phyloP scores from a whole-genome alignment of 768 basidiomycete species.

The Pleurotus tuoliensis region DNA sequence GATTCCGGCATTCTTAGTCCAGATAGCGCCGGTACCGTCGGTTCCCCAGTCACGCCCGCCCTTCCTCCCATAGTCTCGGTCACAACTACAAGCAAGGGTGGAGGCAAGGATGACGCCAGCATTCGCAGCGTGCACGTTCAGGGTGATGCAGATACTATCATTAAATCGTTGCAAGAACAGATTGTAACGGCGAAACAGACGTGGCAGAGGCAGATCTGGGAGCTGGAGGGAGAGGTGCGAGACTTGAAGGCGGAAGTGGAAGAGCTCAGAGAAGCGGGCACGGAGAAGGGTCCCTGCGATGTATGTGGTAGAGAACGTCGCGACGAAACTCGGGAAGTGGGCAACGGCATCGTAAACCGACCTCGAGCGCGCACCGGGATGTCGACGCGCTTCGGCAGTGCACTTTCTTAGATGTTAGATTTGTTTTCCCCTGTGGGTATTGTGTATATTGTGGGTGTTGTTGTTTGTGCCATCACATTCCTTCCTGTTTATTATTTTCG shows the following conservation, averaged over 20 bases:
- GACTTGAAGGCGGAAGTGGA: constrained; percentile 70
- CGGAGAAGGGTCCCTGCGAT: constrained; percentile 45
- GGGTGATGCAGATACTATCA: constrained; percentile 40
- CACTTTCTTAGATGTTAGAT: constrained; percentile 21
- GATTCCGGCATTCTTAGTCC: constrained; percentile 53
- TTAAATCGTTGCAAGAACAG: constrained; percentile 60
- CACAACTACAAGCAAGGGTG: constrained; percentile 13
- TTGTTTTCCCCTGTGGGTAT: constrained; percentile 15
- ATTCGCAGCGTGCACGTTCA: constrained; percentile 13
- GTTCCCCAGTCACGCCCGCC: constrained; percentile 46
- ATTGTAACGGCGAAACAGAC: constrained; percentile 51
- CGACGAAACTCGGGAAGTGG: constrained; percentile 4
- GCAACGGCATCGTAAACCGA: constrained; percentile 48
- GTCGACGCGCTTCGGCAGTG: constrained; percentile 57
- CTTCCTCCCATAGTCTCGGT: constrained; percentile 15
- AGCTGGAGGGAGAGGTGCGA: constrained; percentile 69
- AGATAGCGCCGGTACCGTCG: constrained; percentile 32
- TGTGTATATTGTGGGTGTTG: constrained; percentile 12
- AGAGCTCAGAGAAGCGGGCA: constrained; percentile 35
- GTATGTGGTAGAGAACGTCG: constrained; percentile 52
- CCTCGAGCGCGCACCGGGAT: constrained; percentile 68
- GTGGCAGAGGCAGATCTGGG: constrained; percentile 74
- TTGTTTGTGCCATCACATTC: constrained; percentile 10
- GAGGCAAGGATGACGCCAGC: constrained; percentile 14
- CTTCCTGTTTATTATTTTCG: constrained; percentile 11